Percentiles rank a stretch among this genome's conserved stretches.
Conservation (phyloP, 768 basidiomycete genomes). For the Suillus subluteus region DNA sequence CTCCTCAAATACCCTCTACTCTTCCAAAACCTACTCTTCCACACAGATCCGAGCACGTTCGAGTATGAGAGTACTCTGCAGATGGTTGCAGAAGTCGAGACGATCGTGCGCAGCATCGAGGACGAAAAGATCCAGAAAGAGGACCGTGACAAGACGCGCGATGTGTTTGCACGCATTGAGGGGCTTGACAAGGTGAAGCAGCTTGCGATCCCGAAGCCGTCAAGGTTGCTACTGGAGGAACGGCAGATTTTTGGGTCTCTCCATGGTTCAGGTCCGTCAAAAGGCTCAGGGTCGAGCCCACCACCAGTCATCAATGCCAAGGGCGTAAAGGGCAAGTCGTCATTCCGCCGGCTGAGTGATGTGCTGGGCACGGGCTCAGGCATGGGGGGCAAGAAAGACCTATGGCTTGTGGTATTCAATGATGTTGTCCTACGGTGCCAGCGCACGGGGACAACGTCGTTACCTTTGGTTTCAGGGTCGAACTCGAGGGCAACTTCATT, state of each 20-base stretch:
- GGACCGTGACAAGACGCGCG: constrained; percentile 92
- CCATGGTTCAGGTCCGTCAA: constrained; percentile 23
- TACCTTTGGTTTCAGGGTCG: constrained; percentile 72
- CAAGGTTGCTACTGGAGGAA: constrained; percentile 87
- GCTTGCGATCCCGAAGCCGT: constrained; percentile 88
- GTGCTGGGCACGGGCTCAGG: constrained; percentile 66
- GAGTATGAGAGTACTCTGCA: constrained; percentile 96
- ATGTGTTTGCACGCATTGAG: constrained; percentile 95
- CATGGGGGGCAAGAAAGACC: constrained; percentile 75
- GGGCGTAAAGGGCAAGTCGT: constrained; percentile 78
- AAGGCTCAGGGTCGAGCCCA: constrained; percentile 39
- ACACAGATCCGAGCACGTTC: constrained; percentile 95
- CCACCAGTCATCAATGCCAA: constrained; percentile 44
- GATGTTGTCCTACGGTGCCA: constrained; percentile 95
- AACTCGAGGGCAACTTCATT: constrained; percentile 74
- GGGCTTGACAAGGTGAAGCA: constrained; percentile 94
- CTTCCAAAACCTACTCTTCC: constrained; percentile 96
- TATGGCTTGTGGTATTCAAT: constrained; percentile 96
- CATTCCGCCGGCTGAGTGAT: constrained; percentile 88
- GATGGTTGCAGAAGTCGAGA: constrained; percentile 97
- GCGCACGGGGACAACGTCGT: constrained; percentile 83
- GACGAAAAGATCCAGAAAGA: constrained; percentile 98
- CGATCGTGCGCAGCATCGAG: constrained; percentile 94
- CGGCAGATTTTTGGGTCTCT: constrained; percentile 44
- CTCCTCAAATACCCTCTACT: constrained; percentile 96